Percentiles rank a stretch among this genome's conserved stretches.
These are phyloP conservation scores for Pisolithus sp. DNA, from an alignment of 768 basidiomycete genomes.

Conservation along the genomic window DNA sequence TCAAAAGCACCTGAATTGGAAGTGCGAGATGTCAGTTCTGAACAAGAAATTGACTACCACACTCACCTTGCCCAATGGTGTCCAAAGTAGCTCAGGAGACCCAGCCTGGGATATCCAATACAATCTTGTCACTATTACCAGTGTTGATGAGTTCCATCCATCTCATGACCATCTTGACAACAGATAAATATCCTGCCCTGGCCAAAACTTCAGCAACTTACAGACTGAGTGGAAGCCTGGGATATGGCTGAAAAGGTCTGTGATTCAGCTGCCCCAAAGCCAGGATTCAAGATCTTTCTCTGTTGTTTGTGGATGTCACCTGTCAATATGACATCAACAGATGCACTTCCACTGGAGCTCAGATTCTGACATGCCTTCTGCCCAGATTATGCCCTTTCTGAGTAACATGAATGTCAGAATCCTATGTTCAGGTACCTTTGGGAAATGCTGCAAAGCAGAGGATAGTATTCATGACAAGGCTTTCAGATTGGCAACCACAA, in stretches of 20 bases:
- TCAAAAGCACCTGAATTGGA: constrained; percentile 40
- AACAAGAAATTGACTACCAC: neutral
- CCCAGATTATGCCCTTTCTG: constrained; percentile 35
- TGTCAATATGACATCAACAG: constrained; percentile 2
- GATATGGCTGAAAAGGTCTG: constrained; percentile 48
- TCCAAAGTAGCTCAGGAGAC: constrained; percentile 42
- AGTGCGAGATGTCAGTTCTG: neutral
- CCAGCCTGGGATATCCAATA: constrained; percentile 23
- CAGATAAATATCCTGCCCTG: neutral
- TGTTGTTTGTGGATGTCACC: constrained; percentile 46
- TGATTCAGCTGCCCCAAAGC: constrained; percentile 46
- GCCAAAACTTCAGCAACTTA: neutral
- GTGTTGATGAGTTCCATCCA: constrained; percentile 18
- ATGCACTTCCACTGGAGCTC: constrained; percentile 6
- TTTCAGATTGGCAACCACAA: constrained; percentile 43
- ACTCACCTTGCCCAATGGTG: constrained; percentile 43
- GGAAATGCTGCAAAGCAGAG: constrained; percentile 38
- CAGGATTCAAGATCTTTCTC: constrained; percentile 48
- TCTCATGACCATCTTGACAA: constrained; percentile 16
- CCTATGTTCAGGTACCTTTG: constrained; percentile 28
- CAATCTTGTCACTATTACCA: constrained; percentile 5
- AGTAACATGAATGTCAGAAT: constrained; percentile 9
- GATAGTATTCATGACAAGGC: constrained; percentile 35
- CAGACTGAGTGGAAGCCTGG: constrained; percentile 27
- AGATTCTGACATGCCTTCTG: constrained; percentile 28